Evolutionary conservation across 371 early-diverging fungal species (phyloP).

Genomic region (Parasitella parasitica): DNA sequence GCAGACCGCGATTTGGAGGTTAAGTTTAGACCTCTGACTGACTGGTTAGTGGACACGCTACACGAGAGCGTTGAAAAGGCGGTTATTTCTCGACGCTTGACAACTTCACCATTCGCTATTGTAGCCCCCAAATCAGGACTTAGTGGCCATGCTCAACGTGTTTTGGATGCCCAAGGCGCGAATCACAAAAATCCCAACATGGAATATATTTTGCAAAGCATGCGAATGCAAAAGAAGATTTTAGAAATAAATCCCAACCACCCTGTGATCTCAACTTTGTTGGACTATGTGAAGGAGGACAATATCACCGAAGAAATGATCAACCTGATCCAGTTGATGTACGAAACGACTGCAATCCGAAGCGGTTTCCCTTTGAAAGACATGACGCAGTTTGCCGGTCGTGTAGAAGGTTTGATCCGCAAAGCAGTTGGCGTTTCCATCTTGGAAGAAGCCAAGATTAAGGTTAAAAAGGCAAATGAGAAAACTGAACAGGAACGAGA

Average conservation of each 20-base stretch:
- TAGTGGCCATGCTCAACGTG: slow-evolving; percentile 84
- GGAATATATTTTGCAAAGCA: slow-evolving; percentile 56
- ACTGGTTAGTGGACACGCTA: slow-evolving; percentile 68
- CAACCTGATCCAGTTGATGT: slow-evolving; percentile 66
- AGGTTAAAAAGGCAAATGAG: slow-evolving; percentile 46
- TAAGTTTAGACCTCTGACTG: slow-evolving; percentile 64
- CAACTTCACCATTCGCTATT: slow-evolving; percentile 76
- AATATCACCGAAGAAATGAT: slow-evolving; percentile 51
- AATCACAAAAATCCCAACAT: slow-evolving; percentile 47
- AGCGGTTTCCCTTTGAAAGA: slow-evolving; percentile 75
- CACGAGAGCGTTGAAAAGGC: slow-evolving; percentile 76
- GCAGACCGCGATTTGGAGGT: slow-evolving; percentile 47
- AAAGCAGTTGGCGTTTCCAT: slow-evolving; percentile 60
- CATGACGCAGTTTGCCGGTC: slow-evolving; percentile 59
- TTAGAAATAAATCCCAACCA: slow-evolving; percentile 87
- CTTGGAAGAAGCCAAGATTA: slow-evolving; percentile 51
- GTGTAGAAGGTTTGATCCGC: slow-evolving; percentile 73
- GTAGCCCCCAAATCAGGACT: slow-evolving; percentile 72
- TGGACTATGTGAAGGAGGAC: slow-evolving; percentile 50
- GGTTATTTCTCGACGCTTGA: slow-evolving; percentile 69
- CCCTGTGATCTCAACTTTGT: slow-evolving; percentile 59
- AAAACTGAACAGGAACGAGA: slow-evolving; percentile 39
- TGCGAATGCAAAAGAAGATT: slow-evolving; percentile 71
- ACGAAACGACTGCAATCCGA: slow-evolving; percentile 76
- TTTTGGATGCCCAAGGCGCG: slow-evolving; percentile 72